Evolutionary conservation across 176 grass and related monocot genomes (phyloP), one percentile per base, ranked within the genome.

Genomic region (Musa schizocarpa): DNA sequence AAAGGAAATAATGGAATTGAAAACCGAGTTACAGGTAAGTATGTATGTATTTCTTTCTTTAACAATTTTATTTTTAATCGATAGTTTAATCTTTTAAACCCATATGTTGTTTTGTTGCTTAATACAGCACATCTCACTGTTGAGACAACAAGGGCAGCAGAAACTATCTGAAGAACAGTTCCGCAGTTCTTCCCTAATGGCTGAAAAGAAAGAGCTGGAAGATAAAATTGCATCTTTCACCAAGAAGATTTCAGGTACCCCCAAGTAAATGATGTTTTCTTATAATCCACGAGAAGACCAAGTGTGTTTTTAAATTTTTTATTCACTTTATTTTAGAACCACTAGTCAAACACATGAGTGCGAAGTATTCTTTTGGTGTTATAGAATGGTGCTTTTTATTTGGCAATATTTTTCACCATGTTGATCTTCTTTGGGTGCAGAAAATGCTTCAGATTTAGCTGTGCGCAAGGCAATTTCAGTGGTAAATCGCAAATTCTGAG

Each of bases 1-100:
- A 86, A 93, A 87, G 74, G 95, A 91, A 88, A 91, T 98, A 85
- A 69, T 89, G 65, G 84, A 91, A 86, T 87, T 98, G 80, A 87
- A 94, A 78, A 82, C 53, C 69, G 83, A 86, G 66, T 70, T 98
- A 70, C 80, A 94, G 88, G 95, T 91, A 52, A 29, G 55, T 1
- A 75, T 27, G 74, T 78, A 21, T 59, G 29, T 29, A 3, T 69
- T 66, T 27, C 53, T 56, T 29, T 55, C 26, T 61, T 77, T 12
- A 43, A 43, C 34, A 43, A 43, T 55, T 8, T 53, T 27, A 22
- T 74, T 2, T 21, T 64, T 49, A 50, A 16, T 43, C 79, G 14
- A 11, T 14, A 23, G 21, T 53, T 74, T 74, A 21, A 58, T 13
- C 19, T 50, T 63, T 84, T 75, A 2, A 51, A 50, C 17, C 50